A percentile compares a stretch with the other conserved stretches of the same genome.
Conservation (phyloP, 225 moss, liverwort and hornwort species). For the Sphagnum contortum region DNA sequence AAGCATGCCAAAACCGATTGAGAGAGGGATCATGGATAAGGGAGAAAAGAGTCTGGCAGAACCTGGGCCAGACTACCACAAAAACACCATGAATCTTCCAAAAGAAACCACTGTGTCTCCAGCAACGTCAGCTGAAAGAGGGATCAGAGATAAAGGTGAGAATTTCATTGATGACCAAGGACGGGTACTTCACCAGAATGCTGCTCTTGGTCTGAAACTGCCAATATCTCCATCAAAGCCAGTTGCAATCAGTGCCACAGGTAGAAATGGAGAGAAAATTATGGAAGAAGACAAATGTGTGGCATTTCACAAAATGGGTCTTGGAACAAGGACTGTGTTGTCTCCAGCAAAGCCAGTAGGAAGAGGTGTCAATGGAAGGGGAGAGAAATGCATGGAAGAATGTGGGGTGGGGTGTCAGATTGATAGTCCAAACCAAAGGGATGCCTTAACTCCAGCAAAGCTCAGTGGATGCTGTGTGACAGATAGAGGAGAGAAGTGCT, state of each 20-base stretch:
- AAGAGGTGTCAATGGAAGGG: slow-evolving; percentile 8
- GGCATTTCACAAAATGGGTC: slow-evolving; percentile 3
- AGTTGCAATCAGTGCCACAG: slow-evolving; percentile 26
- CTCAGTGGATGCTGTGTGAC: slow-evolving; percentile 8
- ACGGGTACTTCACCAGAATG: slow-evolving; percentile 1
- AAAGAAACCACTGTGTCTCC: no score
- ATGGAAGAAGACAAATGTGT: not conserved
- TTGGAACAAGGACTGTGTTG: slow-evolving; percentile 3
- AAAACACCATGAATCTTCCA: no score
- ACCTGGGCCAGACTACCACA: no score
- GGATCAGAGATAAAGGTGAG: slow-evolving; percentile 3
- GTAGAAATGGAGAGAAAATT: slow-evolving; percentile 18
- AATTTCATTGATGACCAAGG: slow-evolving; percentile 13
- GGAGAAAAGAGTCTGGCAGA: not conserved
- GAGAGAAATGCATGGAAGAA: slow-evolving; percentile 3
- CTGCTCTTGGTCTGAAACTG: slow-evolving; percentile 13
- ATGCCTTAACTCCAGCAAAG: slow-evolving; percentile 4
- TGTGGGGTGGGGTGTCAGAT: slow-evolving; percentile 10
- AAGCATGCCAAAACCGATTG: not conserved
- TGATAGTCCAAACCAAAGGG: slow-evolving; percentile 7
- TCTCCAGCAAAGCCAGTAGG: slow-evolving; percentile 15
- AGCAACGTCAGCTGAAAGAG: no score
- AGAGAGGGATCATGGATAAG: not conserved
- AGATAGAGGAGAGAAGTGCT: slow-evolving; percentile 13
- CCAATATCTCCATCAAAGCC: slow-evolving; percentile 31